Evolutionary conservation across 139 green algal species (phyloP).

Genomic region (Chlorella sp.): DNA sequence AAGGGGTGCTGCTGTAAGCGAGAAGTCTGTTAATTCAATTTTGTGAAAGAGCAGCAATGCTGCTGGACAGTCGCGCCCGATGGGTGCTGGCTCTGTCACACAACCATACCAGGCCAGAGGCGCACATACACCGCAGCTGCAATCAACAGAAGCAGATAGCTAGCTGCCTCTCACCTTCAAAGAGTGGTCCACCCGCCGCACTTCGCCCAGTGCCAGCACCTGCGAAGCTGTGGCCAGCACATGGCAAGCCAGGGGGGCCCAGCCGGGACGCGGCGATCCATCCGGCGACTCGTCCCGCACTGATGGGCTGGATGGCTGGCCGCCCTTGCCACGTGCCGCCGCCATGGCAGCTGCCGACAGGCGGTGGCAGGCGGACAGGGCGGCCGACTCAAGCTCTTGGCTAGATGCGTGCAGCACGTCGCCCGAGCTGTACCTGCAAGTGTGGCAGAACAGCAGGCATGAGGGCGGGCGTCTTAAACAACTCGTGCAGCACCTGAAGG

Average conservation of each 20-base stretch:
- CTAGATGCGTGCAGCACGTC: constrained; percentile 37
- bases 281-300: background rate
- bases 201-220: constrained; percentile 32
- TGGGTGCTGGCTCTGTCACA: too few relatives aligned
- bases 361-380: constrained; percentile 27
- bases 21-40: too few relatives aligned
- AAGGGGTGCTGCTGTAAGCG: too few relatives aligned
- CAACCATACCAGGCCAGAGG: too few relatives aligned
- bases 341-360: constrained; percentile 15
- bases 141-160: too few relatives aligned
- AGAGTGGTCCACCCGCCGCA: constrained; percentile 33
- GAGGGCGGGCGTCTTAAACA: background rate
- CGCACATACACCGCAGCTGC: too few relatives aligned
- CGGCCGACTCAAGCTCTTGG: constrained; percentile 40
- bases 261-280: background rate
- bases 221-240: constrained; percentile 39
- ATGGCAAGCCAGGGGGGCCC: constrained; percentile 34
- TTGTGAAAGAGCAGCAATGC: too few relatives aligned
- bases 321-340: background rate
- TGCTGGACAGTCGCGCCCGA: too few relatives aligned
- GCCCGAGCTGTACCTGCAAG: constrained; percentile 33
- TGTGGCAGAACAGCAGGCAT: background rate
- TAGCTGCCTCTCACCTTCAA: constrained; percentile 20
- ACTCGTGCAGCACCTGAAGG: too few relatives aligned
- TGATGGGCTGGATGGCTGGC: background rate